Conservation (phyloP, 257 asterid genomes). For the Nicotiana sylvestris region DNA sequence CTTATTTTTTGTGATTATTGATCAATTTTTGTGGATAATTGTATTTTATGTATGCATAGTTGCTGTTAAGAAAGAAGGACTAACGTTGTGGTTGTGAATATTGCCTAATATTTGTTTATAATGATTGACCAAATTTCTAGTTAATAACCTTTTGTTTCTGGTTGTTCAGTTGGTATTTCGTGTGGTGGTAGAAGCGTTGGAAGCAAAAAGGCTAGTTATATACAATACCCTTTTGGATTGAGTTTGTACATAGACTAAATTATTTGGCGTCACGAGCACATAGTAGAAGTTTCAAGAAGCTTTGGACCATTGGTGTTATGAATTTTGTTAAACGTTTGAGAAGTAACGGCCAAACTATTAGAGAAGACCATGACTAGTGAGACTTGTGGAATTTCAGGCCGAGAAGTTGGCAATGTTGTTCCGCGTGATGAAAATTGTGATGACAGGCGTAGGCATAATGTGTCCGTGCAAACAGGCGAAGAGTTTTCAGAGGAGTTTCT, state of each 20-base stretch:
- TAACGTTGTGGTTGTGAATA: neutral
- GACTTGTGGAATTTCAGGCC: constrained; percentile 29
- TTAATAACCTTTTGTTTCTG: neutral
- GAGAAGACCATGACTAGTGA: constrained; percentile 46
- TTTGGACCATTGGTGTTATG: neutral
- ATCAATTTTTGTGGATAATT: neutral
- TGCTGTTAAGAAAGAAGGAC: neutral
- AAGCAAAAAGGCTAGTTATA: neutral
- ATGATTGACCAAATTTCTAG: neutral
- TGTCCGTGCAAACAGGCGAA: constrained; percentile 78
- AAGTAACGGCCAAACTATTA: neutral
- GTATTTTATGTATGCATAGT: neutral
- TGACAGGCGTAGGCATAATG: constrained; percentile 29
- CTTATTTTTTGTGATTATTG: neutral
- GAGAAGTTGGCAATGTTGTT: constrained; percentile 19
- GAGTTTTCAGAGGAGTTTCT: constrained; percentile 74
- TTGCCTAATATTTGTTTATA: neutral
- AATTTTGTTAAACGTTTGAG: neutral
- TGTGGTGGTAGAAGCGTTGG: neutral
- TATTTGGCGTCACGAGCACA: neutral
- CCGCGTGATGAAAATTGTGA: constrained; percentile 28
- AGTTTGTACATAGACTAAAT: constrained; percentile 3
- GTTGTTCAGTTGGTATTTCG: neutral
- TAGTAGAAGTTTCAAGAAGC: neutral
- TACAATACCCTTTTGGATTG: constrained; percentile 5